Conservation (phyloP, 169 alveolate species). For the Cryptosporidium parvum region DNA sequence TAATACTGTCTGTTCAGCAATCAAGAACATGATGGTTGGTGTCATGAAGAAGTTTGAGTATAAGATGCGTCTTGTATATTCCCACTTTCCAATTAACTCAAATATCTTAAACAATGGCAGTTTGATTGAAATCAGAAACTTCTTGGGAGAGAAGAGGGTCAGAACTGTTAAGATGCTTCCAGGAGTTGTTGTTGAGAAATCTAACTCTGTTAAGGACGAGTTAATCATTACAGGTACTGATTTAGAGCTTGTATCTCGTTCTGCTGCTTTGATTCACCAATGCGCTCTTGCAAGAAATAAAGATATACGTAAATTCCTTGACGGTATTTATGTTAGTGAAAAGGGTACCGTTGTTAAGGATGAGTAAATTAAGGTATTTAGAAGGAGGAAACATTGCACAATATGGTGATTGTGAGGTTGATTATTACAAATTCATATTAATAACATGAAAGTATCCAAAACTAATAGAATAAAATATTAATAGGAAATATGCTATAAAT, state of each 20-base stretch:
- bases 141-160: constrained; percentile 98
- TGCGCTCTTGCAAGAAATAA: constrained; percentile 96
- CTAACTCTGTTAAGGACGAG: constrained; percentile 96
- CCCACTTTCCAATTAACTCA: constrained; percentile 99
- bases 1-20: constrained; percentile 95
- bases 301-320: constrained; percentile 99
- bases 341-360: constrained; percentile 91
- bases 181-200: constrained; percentile 93
- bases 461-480: background rate
- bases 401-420: background rate
- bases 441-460: background rate
- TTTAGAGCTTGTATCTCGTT: constrained; percentile 95
- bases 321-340: constrained; percentile 99
- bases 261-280: constrained; percentile 98
- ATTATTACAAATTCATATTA: constrained; percentile 3
- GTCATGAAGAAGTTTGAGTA: constrained; percentile 95
- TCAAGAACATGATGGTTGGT: constrained; percentile 98
- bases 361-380: constrained; percentile 77
- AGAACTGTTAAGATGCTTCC: constrained; percentile 93
- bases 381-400: background rate
- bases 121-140: constrained; percentile 97
- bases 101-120: constrained; percentile 94
- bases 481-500: constrained; percentile 8
- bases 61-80: constrained; percentile 99
- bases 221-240: constrained; percentile 97